phyloP scores from a whole-genome alignment of 2,329 filamentous ascomycete genomes.

The Sclerotinia minor region DNA sequence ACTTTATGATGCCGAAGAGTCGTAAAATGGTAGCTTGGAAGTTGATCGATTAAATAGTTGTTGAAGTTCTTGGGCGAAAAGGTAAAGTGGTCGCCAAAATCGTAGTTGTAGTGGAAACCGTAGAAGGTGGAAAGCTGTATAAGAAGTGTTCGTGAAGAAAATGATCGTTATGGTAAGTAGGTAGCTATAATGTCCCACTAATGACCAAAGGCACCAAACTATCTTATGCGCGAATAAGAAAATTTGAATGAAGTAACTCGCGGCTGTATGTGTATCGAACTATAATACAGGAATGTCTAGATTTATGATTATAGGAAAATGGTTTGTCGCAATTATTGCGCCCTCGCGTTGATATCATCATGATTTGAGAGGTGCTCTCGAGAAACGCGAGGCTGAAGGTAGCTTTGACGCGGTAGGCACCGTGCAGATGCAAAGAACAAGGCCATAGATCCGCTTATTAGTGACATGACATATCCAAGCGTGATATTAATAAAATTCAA shows the following conservation, averaged over 20 bases:
- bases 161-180: background rate
- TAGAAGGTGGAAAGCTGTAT: background rate
- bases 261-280: background rate
- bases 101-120: background rate
- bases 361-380: background rate
- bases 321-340: background rate
- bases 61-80: background rate
- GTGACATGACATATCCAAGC: background rate
- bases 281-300: background rate
- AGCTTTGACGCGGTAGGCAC: constrained; percentile 15
- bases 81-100: background rate
- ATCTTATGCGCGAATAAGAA: constrained; percentile 7
- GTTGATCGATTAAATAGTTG: background rate
- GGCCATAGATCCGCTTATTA: background rate
- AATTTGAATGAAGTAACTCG: background rate
- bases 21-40: constrained; percentile 6
- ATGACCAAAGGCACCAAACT: constrained; percentile 10
- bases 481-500: no score
- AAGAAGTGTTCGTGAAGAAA: background rate
- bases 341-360: constrained; percentile 11
- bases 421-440: background rate
- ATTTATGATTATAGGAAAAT: background rate
- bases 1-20: background rate
- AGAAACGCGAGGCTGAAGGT: constrained; percentile 12
- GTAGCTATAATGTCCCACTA: constrained; percentile 19